Conservation (phyloP, 306 rosid genomes). For the Castanopsis chinensis region DNA sequence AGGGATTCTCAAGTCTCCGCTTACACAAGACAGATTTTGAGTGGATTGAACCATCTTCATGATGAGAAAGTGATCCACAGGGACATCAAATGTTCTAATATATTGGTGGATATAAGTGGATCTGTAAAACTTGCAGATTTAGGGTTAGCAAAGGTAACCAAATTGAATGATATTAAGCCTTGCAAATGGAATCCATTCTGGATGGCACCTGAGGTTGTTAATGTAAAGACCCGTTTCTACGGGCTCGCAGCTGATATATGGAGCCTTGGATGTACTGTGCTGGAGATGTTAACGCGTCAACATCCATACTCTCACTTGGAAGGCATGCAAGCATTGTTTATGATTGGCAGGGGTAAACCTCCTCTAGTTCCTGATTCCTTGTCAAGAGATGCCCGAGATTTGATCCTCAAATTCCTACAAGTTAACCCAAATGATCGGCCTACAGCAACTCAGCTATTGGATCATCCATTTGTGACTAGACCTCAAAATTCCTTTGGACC, state of each 20-base stretch:
- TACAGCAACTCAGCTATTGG: constrained; percentile 38
- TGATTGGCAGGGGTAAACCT: constrained; percentile 35
- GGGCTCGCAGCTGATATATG: constrained; percentile 52
- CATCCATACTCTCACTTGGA: constrained; percentile 52
- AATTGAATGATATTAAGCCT: constrained; percentile 51
- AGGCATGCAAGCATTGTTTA: constrained; percentile 37
- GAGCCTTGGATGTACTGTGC: constrained; percentile 57
- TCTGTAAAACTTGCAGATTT: constrained; percentile 55
- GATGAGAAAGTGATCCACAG: constrained; percentile 55
- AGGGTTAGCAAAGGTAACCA: constrained; percentile 61
- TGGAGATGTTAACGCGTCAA: constrained; percentile 46
- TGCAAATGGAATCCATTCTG: constrained; percentile 47
- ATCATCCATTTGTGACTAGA: constrained; percentile 51
- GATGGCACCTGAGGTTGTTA: constrained; percentile 65
- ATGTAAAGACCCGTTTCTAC: constrained; percentile 29
- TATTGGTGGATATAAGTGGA: constrained; percentile 48
- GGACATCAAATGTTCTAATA: constrained; percentile 55
- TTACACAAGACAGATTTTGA: constrained; percentile 59
- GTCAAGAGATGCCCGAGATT: constrained; percentile 41
- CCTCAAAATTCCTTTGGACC: constrained; percentile 36
- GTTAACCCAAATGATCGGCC: constrained; percentile 42
- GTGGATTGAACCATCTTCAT: constrained; percentile 62
- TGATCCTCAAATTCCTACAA: constrained; percentile 43
- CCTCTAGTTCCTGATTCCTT: constrained; percentile 46
- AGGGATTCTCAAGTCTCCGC: constrained; percentile 56